Base-by-base conservation (phyloP, 805 yeast genomes). In the Candida parachauliodes region DNA sequence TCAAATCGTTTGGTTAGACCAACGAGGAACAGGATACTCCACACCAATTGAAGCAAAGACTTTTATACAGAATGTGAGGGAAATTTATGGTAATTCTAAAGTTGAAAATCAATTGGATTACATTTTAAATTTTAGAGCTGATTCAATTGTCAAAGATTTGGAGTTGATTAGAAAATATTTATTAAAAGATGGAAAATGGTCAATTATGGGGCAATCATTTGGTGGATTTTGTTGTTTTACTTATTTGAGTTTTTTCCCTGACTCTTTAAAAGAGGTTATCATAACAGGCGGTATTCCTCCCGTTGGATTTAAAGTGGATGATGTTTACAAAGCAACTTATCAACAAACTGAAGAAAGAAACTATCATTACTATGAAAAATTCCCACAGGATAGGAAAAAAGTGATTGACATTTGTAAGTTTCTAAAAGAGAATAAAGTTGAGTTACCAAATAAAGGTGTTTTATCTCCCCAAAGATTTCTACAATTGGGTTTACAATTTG, bases 271-370 rank as follows among this genome's bases (percentile, higher is more conserved):
- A 28, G 68, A 65, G 34, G 72, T 72, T 1, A 48, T 77, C 12
- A 52, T 77, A 17, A 70, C 83, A 1, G 83, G 81, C 1, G 83
- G 83, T 5, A 62, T 77, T 10, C 82, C 83, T 2, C 82, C 83
- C 1, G 50, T 77, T 12, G 61, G 59, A 5, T 50, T 46, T 22
- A 47, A 60, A 1, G 66, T 75, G 4, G 76, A 70, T 34, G 70
- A 70, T 26, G 80, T 77, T 7, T 75, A 77, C 45, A 37, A 41
- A 8, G 72, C 72, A 2, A 73, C 81, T 3, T 74, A 68, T 42
- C 45, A 58, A 22, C 54, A 76, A 14, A 72, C 79, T 1, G 57
- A 40, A 14, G 76, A 74, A 36, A 54, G 81, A 34, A 77, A 77
- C 48, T 40, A 47, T 14, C 74, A 66, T 31, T 76, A 62, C 49